phyloP scores from a whole-genome alignment of 73 alveolate genomes.

The Paramecium octaurelia region DNA sequence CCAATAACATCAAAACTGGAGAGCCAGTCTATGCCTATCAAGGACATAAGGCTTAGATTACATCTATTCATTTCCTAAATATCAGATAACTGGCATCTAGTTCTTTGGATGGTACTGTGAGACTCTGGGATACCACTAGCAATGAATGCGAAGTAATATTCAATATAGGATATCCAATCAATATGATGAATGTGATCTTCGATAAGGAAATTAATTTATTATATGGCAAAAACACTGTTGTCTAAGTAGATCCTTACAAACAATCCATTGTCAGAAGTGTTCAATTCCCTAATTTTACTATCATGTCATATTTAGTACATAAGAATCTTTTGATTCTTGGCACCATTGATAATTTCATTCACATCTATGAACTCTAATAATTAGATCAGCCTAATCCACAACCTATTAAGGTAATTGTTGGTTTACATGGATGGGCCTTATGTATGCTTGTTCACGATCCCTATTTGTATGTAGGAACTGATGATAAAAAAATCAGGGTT shows the following conservation, averaged over 20 bases:
- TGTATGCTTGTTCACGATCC: conserved; percentile 65
- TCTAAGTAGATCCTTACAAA: conserved; percentile 7
- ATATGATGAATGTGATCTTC: not conserved
- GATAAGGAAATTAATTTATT: conserved; percentile 3
- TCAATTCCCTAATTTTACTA: conserved; percentile 11
- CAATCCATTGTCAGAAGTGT: conserved; percentile 6
- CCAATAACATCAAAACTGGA: conserved; percentile 69
- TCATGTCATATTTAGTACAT: not conserved
- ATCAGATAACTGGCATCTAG: conserved; percentile 79
- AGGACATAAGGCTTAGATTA: conserved; percentile 73
- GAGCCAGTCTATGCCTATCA: conserved; percentile 59
- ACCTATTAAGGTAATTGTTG: not conserved
- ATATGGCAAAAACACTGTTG: conserved; percentile 5
- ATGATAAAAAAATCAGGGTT: conserved; percentile 73
- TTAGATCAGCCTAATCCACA: not conserved
- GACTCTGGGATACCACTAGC: conserved; percentile 85
- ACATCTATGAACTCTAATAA: not conserved
- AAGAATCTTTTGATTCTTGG: not conserved
- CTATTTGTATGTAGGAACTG: conserved; percentile 71
- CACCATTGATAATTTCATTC: conserved; percentile 10
- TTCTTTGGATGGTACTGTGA: conserved; percentile 89
- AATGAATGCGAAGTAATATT: conserved; percentile 22
- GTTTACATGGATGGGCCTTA: conserved; percentile 72
- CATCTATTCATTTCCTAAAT: conserved; percentile 65
- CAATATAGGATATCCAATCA: conserved; percentile 24